Conservation (phyloP, 805 yeast species). For the Naumovozyma baii region DNA sequence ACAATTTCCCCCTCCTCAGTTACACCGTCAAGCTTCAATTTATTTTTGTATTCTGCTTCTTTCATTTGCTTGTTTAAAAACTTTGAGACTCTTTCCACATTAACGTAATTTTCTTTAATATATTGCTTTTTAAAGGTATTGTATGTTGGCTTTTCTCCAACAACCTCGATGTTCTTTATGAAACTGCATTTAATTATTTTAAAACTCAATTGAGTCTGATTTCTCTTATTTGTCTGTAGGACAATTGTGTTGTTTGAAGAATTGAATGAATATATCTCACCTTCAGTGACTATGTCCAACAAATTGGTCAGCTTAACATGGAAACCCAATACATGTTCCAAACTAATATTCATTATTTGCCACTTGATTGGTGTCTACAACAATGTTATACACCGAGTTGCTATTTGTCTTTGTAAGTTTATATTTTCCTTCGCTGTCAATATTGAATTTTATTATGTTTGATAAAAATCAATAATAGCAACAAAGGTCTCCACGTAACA, state of each 20-base stretch:
- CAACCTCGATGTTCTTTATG: conserved; percentile 42
- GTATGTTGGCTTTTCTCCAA: conserved; percentile 31
- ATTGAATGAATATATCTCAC: conserved; percentile 54
- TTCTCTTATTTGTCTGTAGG: conserved; percentile 19
- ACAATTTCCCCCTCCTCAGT: conserved; percentile 36
- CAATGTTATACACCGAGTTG: too few species aligned
- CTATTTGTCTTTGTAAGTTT: too few species aligned
- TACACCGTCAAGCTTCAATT: conserved; percentile 31
- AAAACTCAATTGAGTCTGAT: conserved; percentile 25
- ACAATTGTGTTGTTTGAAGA: conserved; percentile 33
- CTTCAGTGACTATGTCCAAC: conserved; percentile 48
- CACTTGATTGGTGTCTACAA: not conserved
- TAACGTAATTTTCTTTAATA: conserved; percentile 29
- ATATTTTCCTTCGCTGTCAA: not conserved
- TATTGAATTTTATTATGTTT: too few species aligned
- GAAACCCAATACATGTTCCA: conserved; percentile 25
- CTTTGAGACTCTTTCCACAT: conserved; percentile 22
- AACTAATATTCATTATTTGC: conserved; percentile 20
- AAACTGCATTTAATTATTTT: conserved; percentile 48
- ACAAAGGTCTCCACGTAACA: too few species aligned
- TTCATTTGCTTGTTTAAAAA: conserved; percentile 20
- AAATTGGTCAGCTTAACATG: conserved; percentile 54
- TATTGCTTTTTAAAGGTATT: conserved; percentile 26
- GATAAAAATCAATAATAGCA: too few species aligned
- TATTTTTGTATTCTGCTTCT: conserved; percentile 16